Conservation (phyloP, 768 basidiomycete genomes). For the Cystobasidium tubakii region DNA sequence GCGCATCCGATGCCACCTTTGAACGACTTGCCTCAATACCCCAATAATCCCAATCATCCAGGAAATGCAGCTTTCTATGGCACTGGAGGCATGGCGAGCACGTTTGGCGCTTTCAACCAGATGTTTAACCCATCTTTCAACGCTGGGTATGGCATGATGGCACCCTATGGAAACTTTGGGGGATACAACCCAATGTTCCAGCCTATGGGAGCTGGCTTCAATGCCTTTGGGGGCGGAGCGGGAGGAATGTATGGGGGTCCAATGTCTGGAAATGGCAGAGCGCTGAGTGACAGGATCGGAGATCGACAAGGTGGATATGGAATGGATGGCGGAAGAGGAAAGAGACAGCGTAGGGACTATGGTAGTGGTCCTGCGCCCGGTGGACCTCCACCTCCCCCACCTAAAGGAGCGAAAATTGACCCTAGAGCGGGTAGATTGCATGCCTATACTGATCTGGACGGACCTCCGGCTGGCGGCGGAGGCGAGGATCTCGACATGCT, state of each 20-base stretch:
- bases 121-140: slow-evolving; percentile 27
- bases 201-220: slow-evolving; percentile 25
- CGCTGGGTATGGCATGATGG: slow-evolving; percentile 14
- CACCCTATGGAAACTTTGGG: background rate
- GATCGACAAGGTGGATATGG: slow-evolving; percentile 26
- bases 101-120: slow-evolving; percentile 33
- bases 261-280: slow-evolving; percentile 6
- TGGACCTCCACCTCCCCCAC: slow-evolving; percentile 17
- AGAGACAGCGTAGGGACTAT: slow-evolving; percentile 10
- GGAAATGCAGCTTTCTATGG: background rate
- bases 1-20: slow-evolving; percentile 56
- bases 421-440: slow-evolving; percentile 25
- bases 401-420: slow-evolving; percentile 32
- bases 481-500: slow-evolving; percentile 20
- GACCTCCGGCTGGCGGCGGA: slow-evolving; percentile 10
- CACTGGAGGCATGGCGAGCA: slow-evolving; percentile 19
- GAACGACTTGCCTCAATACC: slow-evolving; percentile 67
- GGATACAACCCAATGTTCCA: slow-evolving; percentile 6
- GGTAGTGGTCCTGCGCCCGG: background rate
- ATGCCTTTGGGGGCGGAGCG: background rate
- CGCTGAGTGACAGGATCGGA: slow-evolving; percentile 19
- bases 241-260: background rate
- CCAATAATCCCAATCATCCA: slow-evolving; percentile 52
- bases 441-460: slow-evolving; percentile 35
- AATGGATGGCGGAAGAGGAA: background rate